phyloP scores from a whole-genome alignment of 108 stramenopile genomes.

The Pinguiococcus pyrenoidosus region DNA sequence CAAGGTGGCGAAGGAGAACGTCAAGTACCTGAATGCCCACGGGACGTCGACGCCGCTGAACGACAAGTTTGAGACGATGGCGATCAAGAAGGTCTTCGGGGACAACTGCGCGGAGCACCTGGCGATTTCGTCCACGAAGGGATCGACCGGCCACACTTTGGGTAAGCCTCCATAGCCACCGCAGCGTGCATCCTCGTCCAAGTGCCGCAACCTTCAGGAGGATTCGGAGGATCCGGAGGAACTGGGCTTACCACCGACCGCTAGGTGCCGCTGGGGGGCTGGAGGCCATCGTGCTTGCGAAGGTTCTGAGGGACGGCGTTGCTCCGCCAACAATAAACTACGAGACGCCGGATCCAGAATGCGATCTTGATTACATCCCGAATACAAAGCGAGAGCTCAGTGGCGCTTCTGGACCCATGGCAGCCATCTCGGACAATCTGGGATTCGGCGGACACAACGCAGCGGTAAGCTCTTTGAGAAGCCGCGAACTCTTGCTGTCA shows the following conservation, averaged over 20 bases:
- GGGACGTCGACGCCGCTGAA: conserved; percentile 93
- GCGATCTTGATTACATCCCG: conserved; percentile 82
- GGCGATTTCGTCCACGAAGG: conserved; percentile 75
- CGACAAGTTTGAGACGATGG: conserved; percentile 72
- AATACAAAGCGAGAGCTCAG: conserved; percentile 67
- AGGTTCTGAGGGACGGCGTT: conserved; percentile 35
- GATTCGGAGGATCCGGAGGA: no score
- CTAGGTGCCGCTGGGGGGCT: conserved; percentile 86
- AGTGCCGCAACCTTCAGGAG: no score
- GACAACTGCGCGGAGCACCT: conserved; percentile 18
- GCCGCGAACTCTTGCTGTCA: no score
- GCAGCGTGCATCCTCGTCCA: no score
- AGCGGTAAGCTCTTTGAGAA: no score
- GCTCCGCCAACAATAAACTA: conserved; percentile 92
- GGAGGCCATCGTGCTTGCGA: conserved; percentile 66
- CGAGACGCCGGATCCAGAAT: conserved; percentile 82
- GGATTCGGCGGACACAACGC: conserved; percentile 98
- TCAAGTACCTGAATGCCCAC: conserved; percentile 87
- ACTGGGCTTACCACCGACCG: no score
- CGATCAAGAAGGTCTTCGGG: conserved; percentile 3
- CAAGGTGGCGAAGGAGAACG: conserved; percentile 59
- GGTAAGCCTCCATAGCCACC: no score
- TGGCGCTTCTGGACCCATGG: no score
- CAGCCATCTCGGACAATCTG: conserved; percentile 84
- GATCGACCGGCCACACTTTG: conserved; percentile 82